Conservation (phyloP, 2,329 filamentous ascomycete genomes). For the Penicillium sp. region DNA sequence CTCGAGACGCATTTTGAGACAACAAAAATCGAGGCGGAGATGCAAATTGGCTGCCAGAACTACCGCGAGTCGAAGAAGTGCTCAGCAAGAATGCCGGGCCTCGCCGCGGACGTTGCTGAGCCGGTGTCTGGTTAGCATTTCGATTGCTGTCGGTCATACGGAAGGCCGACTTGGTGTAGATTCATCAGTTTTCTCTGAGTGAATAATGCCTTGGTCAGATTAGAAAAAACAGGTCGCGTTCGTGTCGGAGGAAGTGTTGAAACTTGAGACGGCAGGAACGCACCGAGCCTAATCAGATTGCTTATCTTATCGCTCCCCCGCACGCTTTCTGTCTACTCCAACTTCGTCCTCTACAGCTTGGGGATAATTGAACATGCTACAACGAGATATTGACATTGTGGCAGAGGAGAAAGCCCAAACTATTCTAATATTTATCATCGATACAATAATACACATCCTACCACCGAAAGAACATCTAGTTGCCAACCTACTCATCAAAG, state of each 20-base stretch:
- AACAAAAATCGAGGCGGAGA: conserved; percentile 14
- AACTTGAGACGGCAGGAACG: background rate
- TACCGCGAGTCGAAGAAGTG: background rate
- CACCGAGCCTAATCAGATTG: background rate
- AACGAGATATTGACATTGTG: no score
- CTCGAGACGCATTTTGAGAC: background rate
- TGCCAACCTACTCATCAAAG: conserved; percentile 5
- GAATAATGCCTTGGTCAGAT: background rate
- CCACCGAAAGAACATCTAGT: background rate
- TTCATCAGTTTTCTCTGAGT: background rate
- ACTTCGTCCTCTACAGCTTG: no score
- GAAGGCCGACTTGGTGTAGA: background rate
- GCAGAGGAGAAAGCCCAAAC: no score
- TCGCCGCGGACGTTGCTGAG: conserved; percentile 3
- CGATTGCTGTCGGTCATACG: background rate
- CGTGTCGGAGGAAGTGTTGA: background rate
- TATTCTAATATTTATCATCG: no score
- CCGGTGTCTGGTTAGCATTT: conserved; percentile 4
- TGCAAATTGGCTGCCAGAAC: conserved; percentile 12
- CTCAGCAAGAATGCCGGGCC: conserved; percentile 11
- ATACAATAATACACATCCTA: no score
- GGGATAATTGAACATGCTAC: no score
- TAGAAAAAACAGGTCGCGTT: background rate
- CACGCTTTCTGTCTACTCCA: background rate
- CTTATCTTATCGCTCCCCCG: background rate